Base-by-base conservation (phyloP, 441 rosid genomes). In the Metrosideros polymorpha region DNA sequence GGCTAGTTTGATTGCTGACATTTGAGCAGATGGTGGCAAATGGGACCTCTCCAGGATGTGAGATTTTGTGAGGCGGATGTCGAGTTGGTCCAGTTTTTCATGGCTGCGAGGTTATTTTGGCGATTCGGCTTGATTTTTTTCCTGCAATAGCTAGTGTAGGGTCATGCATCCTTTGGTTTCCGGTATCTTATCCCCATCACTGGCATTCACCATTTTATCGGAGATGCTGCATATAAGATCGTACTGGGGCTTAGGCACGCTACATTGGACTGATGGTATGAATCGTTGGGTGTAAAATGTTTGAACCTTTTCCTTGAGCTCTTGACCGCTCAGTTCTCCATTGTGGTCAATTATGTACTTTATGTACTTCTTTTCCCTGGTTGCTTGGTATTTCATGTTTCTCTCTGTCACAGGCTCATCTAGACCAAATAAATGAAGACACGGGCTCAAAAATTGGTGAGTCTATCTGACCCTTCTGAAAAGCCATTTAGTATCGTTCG, bases 381-480 rank as follows among this genome's bases (percentile, higher is more conserved):
- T 25, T 52, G 59, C 84, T 52, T 83, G 43, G 54, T n/a, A 30
- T 47, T 24, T 54, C 61, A 63, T 79, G 57, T 25, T 83, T 83
- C 86, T 30, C 43, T 27, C 83, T 86, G 77, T 90, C 43, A 71
- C 91, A 97, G 99, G 99, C 91, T 82, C 90, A 95, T 92, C 93
- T 94, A 25, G 99, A 96, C 86, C 92, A 92, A 89, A 88, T 90
- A 83, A 92, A 92, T 85, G 94, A 94, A 90, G 94, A 90, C 83
- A 76, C 90, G 9, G 92, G 92, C 88, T 92, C 94, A n/a, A 95
- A 93, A 92, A 88, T 91, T 57, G 98, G 99, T 96, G 82, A 87
- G 95, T 85, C 87, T 30, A 51, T 82, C 83, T 32, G 82, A 87
- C 82, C 84, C 79, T 71, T 43, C 45, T 6, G 29, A 45, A 32